These are phyloP conservation scores for Boletus semigastroideus DNA, from an alignment of 1,284 basidiomycete species.

Conservation along the genomic window DNA sequence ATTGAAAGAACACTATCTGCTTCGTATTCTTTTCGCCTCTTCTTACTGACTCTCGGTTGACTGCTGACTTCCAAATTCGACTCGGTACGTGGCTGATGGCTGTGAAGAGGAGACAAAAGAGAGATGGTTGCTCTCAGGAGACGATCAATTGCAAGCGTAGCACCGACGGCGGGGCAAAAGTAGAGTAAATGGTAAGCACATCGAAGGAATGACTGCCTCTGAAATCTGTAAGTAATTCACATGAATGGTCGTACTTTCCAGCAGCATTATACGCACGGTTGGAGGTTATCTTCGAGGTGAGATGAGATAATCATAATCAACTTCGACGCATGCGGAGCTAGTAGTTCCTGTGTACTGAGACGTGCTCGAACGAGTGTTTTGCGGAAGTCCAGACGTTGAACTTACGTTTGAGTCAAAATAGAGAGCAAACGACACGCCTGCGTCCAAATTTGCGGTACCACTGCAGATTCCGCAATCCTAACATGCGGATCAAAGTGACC, in stretches of 20 bases:
- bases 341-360: slow-evolving; percentile 48
- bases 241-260: slow-evolving; percentile 1
- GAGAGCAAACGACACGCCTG: slow-evolving; percentile 52
- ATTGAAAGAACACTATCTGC: slow-evolving; percentile 75
- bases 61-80: slow-evolving; percentile 16
- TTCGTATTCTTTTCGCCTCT: slow-evolving; percentile 71
- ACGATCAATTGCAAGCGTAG: slow-evolving; percentile 50
- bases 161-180: slow-evolving; percentile 47
- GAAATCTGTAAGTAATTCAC: slow-evolving; percentile 40
- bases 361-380: slow-evolving; percentile 5
- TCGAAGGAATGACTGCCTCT: slow-evolving; percentile 45
- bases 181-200: slow-evolving; percentile 45
- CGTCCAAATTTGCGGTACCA: slow-evolving; percentile 53
- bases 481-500: slow-evolving; percentile 48
- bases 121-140: slow-evolving; percentile 56
- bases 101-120: slow-evolving; percentile 49
- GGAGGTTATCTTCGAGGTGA: slow-evolving; percentile 58
- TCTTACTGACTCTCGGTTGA: slow-evolving; percentile 66
- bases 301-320: slow-evolving; percentile 51
- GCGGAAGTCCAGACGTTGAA: not conserved
- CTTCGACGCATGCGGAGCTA: slow-evolving; percentile 52
- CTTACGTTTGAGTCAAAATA: slow-evolving; percentile 51
- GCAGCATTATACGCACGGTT: slow-evolving; percentile 43
- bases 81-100: slow-evolving; percentile 37
- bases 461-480: slow-evolving; percentile 53